Evolutionary conservation across 805 yeast genomes (phyloP).

Genomic region (Saccharomycopsis capsularis): DNA sequence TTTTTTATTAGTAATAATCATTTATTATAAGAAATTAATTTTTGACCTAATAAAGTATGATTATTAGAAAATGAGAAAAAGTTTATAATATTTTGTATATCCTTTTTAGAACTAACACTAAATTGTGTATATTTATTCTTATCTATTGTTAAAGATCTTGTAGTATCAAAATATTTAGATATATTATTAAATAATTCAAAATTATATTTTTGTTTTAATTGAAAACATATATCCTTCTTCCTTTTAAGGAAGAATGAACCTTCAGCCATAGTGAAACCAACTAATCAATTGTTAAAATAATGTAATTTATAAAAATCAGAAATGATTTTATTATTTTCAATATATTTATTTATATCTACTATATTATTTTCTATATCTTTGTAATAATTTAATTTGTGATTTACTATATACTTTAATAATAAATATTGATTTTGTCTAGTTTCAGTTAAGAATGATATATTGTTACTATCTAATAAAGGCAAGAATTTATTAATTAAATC

Average conservation of each 20-base stretch:
- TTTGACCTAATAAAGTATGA: too few relatives aligned
- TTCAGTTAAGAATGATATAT: constrained; percentile 4
- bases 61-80: neutral
- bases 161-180: neutral
- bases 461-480: constrained; percentile 6
- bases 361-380: constrained; percentile 8
- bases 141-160: constrained; percentile 2
- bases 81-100: constrained; percentile 3
- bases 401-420: constrained; percentile 15
- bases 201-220: constrained; percentile 11
- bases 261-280: constrained; percentile 10
- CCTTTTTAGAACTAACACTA: constrained; percentile 7
- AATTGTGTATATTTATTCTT: constrained; percentile 4
- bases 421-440: constrained; percentile 16
- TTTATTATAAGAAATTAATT: too few relatives aligned
- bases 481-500: constrained; percentile 6
- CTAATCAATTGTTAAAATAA: constrained; percentile 12
- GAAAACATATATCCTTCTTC: constrained; percentile 1
- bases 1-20: too few relatives aligned
- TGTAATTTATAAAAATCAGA: constrained; percentile 4
- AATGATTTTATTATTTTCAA: constrained; percentile 5
- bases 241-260: constrained; percentile 14
- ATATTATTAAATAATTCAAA: constrained; percentile 3
- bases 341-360: constrained; percentile 13
- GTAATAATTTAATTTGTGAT: constrained; percentile 15